Evolutionary conservation across 2,329 filamentous ascomycete species (phyloP).

Genomic region (Magnaporthiopsis rhizophila): DNA sequence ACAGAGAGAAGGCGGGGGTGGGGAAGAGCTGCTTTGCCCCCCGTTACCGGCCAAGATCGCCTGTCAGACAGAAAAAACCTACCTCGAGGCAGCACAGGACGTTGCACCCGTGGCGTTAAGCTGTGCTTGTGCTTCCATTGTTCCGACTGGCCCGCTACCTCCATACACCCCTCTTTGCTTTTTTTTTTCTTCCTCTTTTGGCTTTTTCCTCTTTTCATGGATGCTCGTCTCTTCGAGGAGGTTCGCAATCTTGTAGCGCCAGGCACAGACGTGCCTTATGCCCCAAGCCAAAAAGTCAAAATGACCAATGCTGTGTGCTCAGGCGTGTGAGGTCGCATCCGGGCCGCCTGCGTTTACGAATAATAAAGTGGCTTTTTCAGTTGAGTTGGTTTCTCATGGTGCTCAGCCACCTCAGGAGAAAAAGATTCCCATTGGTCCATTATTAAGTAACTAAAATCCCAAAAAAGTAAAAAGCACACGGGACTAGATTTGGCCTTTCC

Average conservation of each 20-base stretch:
- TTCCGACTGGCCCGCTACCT: neutral
- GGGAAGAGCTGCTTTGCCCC: too few relatives aligned
- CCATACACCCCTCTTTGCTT: neutral
- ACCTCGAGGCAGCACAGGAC: too few relatives aligned
- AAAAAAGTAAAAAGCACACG: neutral
- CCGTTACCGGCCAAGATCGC: neutral
- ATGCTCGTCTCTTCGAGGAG: conserved; percentile 11
- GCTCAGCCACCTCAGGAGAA: neutral
- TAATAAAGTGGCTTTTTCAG: neutral
- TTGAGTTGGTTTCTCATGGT: neutral
- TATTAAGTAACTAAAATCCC: neutral
- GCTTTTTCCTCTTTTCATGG: conserved; percentile 16
- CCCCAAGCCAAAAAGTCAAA: too few relatives aligned
- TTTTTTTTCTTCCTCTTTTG: neutral
- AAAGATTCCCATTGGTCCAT: neutral
- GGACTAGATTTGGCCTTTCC: neutral
- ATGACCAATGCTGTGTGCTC: too few relatives aligned
- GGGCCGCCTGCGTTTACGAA: neutral
- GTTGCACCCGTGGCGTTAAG: neutral
- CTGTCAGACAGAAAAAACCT: neutral
- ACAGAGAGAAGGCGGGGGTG: too few relatives aligned
- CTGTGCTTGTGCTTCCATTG: neutral
- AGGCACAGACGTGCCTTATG: too few relatives aligned
- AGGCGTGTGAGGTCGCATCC: too few relatives aligned
- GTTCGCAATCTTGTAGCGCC: too few relatives aligned